Base-by-base conservation (phyloP, 148 eudicot species). In the Fagopyrum tataricum region DNA sequence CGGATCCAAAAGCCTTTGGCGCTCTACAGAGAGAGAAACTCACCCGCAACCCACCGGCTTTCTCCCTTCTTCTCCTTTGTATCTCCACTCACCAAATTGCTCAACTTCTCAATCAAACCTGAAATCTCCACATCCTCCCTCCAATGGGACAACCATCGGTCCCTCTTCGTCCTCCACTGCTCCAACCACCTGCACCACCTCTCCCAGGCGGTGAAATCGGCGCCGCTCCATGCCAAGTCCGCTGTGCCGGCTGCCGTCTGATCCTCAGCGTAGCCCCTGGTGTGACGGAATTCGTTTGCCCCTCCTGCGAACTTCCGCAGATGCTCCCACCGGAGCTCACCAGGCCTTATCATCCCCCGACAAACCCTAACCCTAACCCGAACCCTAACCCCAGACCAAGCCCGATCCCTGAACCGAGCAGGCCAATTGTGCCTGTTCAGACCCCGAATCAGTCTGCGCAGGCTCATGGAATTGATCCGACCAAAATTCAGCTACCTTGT, bases 211-310 rank as follows among this genome's bases (percentile, higher is more conserved):
- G 71, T 51, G 74, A 42, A 37, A 51, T 39, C 44, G 73, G 76
- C 23, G 78, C 72, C 17, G 83, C 83, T 44, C 76, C 87, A 0
- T 90, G 89, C 72, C 89, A 92, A 68, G 96, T 92, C n/a, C 85
- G 96, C 5, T 92, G 98, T 78, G 98, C 98, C 72, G 98, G 98
- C 2, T 92, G 98, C 81, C 88, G 90, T 42, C 76, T 87, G 75
- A 86, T 92, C 70, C 73, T 92, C 26, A 80, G 86, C 2, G 98
- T 92, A 12, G 86, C 83, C 0, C 78, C 85, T 0, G 98, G 98
- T 3, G 77, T 88, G 21, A 81, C 85, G 4, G 98, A 92, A 80
- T 92, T 92, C 61, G 89, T 84, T 9, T 92, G 98, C 79, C 98
- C 96, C 10, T 85, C 87, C 13, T 92, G 98, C 77, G 78, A 82